Evolutionary conservation across 2,329 filamentous ascomycete genomes (phyloP), one percentile per base, ranked within the genome.

Genomic region (Pseudocercospora musae): DNA sequence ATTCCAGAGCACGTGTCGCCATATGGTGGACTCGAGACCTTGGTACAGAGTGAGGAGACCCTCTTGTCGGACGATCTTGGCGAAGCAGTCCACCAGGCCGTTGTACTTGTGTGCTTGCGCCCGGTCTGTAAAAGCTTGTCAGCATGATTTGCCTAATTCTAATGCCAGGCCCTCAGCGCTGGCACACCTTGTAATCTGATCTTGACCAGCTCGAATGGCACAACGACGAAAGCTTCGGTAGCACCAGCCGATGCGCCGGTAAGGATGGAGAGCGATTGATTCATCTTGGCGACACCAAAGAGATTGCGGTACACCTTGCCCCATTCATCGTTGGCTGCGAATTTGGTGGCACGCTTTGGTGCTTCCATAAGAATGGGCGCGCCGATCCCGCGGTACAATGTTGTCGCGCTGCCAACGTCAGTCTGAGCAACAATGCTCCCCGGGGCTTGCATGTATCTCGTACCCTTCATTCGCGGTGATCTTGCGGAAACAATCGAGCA

Each of bases 261-360:
- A 57, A 99, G 86, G 68, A 97, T 86, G 23, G 95, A 96, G 62
- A 99, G 86, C 1, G 87, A 86, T 80, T 99, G 95, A 74, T 85
- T 98, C 88, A 96, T 95, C 81, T 96, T 91, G 60, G 86, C 78
- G 60, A 89, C 84, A 69, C 91, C 92, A 76, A 99, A 98, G 56
- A 89, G 77, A 70, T 89, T 89, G 75, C 92, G 90, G 83, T 96
- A 99, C 79, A 97, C 85, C 79, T 92, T 87, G 73, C 95, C 95
- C 95, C 95, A 99, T 77, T 94, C 91, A 77, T 99, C 95, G 80
- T 99, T 99, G 80, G 95, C 95, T 52, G 95, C 94, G 79, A 99
- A 99, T 80, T 99, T 99, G 82, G 92, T 98, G 48, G 94, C 94
- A 80, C 82, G 87, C 86, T 96, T 96, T 79, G 91, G 89, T 60